Evolutionary conservation across 2,329 filamentous ascomycete species (phyloP), one percentile per base, ranked within the genome.

Genomic region (Fulvia fulva): DNA sequence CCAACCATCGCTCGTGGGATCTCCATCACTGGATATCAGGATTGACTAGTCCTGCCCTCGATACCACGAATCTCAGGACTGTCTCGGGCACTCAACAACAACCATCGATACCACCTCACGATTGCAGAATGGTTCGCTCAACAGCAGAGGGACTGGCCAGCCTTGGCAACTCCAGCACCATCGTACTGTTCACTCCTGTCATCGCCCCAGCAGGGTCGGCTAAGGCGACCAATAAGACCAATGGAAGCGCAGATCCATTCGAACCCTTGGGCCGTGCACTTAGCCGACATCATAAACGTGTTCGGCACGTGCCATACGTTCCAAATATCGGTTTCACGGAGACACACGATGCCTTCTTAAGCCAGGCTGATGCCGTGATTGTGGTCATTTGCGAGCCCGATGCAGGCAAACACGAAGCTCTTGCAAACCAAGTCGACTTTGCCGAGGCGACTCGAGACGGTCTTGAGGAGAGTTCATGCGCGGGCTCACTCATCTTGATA

Each of bases 261-360:
- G 88, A 91, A 71, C 80, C 82, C 14, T 76, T 92, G 19, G 89
- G 88, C 21, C 80, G 81, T 61, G 81, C 84, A 46, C 72, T 92
- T 51, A 82, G 84, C 51, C 76, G 74, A 51, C 78, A 81, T 64
- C 85, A 88, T 67, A 75, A 80, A 2, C 80, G 79, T 71, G 78
- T 91, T 60, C 83, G 86, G 21, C 89, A 91, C 69, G 83, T 90
- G 45, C 87, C 89, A 5, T 92, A 90, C 67, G 83, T 85, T 5
- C 81, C 84, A 49, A 78, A 80, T 53, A 73, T 78, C 58, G 87
- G 87, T 44, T 84, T 90, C 70, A 88, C 85, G 2, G 78, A 80
- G 22, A 80, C 83, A 46, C 85, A 91, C 71, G 74, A 81, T 51
- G 80, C 80, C 53, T 88, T 88, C 65, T 80, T 90, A 54, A 80